Base-by-base conservation (phyloP, 148 eudicot species). In the Fagopyrum esculentum region DNA sequence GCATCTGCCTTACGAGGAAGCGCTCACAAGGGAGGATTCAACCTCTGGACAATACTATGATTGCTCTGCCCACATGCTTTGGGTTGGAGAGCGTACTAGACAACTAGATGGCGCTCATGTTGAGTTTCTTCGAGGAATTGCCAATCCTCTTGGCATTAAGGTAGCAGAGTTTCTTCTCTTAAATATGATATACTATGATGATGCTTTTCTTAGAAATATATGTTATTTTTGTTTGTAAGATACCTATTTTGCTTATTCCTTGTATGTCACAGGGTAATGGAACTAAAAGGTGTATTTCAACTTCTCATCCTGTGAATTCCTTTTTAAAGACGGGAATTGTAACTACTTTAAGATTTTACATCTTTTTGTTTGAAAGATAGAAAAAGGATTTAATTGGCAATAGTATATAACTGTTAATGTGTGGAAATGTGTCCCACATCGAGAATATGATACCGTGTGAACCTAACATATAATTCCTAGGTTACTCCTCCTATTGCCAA, bases 71-170 rank as follows among this genome's bases (percentile, higher is more conserved):
- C 98, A 93, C 86, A 78, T 93, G 71, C 72, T 93, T 13, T 93
- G 98, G 98, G 98, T 80, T 73, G 98, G 98, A 64, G 98, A 93
- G 77, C 89, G 98, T 70, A 93, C 98, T 15, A 83, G 98, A 78
- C 98, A 93, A 77, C 82, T 93, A 79, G 98, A 93, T 82, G 98
- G 98, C 19, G 98, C 98, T 77, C 98, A 93, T 77, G 89, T 93
- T 72, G 98, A 93, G 77, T 93, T 93, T 80, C 81, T 93, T 13
- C 84, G 93, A 82, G 98, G 98, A 73, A 83, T 93, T 75, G 96
- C 96, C 9, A 93, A 93, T 77, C 98, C 98, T 59, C 90, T 93
- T 76, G 98, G 98, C 70, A 89, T 93, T 77, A 93, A 93, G 98
- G 98, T 92, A 80, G 6, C 73, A 7, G 40, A 12, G 40, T 26